Evolutionary conservation across 768 basidiomycete genomes (phyloP).

Genomic region (Leccinum rimulosum): DNA sequence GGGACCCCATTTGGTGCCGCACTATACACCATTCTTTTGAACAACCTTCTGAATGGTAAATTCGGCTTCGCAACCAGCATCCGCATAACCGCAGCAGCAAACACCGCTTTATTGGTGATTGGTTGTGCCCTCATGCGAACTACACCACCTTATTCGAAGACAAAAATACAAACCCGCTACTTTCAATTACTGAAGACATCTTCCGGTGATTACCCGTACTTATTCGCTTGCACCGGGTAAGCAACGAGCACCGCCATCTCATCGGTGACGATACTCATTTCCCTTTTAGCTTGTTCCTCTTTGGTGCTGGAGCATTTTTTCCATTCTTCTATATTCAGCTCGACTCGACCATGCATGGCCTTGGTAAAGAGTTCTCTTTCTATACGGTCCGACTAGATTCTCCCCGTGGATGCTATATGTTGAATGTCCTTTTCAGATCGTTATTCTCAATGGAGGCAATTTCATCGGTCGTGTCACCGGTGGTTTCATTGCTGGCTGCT

Average conservation of each 20-base stretch:
- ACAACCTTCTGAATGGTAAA: conserved; percentile 16
- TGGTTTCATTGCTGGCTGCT: conserved; percentile 34
- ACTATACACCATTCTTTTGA: conserved; percentile 30
- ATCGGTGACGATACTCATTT: not conserved
- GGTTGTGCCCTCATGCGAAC: conserved; percentile 38
- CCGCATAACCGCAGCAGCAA: conserved; percentile 43
- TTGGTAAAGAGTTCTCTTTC: conserved; percentile 48
- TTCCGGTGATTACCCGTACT: conserved; percentile 21
- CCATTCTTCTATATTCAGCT: conserved; percentile 55
- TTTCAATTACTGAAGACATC: conserved; percentile 18
- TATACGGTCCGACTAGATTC: conserved; percentile 41
- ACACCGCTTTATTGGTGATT: conserved; percentile 35
- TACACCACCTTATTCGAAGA: conserved; percentile 31
- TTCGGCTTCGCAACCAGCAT: conserved; percentile 43
- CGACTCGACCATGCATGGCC: conserved; percentile 47
- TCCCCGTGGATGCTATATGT: not conserved
- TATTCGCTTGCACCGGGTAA: conserved; percentile 26
- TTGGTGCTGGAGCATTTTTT: conserved; percentile 22
- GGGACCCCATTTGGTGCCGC: conserved; percentile 35
- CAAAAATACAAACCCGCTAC: conserved; percentile 10
- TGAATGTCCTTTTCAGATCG: conserved; percentile 24
- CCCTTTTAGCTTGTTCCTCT: conserved; percentile 14
- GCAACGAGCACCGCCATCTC: not conserved
- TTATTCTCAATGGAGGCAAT: conserved; percentile 38
- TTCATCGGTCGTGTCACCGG: conserved; percentile 37